These are phyloP conservation scores for Mucor plumbeus DNA, from an alignment of 371 early-diverging fungal species.

Conservation along the genomic window DNA sequence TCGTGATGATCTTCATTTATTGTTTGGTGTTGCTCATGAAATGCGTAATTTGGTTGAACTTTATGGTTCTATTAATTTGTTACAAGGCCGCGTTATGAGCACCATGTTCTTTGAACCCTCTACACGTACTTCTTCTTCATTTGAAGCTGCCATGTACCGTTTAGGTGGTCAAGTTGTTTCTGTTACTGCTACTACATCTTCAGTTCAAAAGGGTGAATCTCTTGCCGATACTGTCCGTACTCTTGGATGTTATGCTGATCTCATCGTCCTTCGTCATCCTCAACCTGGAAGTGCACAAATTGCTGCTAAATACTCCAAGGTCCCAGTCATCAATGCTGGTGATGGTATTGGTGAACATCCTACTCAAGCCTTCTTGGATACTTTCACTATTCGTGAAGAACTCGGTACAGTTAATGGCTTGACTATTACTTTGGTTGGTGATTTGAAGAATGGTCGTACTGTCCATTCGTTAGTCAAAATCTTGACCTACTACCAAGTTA, in stretches of 20 bases:
- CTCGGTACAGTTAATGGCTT: constrained; percentile 95
- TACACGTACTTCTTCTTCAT: constrained; percentile 91
- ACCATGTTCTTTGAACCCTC: constrained; percentile 97
- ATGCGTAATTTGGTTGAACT: constrained; percentile 93
- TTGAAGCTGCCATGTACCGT: constrained; percentile 93
- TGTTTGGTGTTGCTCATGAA: constrained; percentile 96
- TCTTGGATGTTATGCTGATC: constrained; percentile 91
- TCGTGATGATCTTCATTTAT: constrained; percentile 87
- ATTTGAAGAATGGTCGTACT: constrained; percentile 96
- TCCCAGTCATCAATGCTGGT: constrained; percentile 96
- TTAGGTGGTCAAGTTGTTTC: constrained; percentile 91
- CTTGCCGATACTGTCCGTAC: constrained; percentile 95
- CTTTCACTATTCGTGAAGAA: constrained; percentile 92
- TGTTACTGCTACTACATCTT: constrained; percentile 82
- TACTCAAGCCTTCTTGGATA: constrained; percentile 96
- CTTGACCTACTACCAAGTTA: constrained; percentile 91
- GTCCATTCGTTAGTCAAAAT: constrained; percentile 94
- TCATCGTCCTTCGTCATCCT: constrained; percentile 93
- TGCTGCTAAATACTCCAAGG: constrained; percentile 88
- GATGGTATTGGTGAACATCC: constrained; percentile 98
- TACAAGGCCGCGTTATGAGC: constrained; percentile 90
- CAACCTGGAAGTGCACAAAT: constrained; percentile 82
- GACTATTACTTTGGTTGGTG: constrained; percentile 95
- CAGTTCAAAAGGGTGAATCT: constrained; percentile 95
- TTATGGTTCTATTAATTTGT: constrained; percentile 80